Evolutionary conservation across 2,329 filamentous ascomycete species (phyloP).

Genomic region (Emericellopsis cladophorae): DNA sequence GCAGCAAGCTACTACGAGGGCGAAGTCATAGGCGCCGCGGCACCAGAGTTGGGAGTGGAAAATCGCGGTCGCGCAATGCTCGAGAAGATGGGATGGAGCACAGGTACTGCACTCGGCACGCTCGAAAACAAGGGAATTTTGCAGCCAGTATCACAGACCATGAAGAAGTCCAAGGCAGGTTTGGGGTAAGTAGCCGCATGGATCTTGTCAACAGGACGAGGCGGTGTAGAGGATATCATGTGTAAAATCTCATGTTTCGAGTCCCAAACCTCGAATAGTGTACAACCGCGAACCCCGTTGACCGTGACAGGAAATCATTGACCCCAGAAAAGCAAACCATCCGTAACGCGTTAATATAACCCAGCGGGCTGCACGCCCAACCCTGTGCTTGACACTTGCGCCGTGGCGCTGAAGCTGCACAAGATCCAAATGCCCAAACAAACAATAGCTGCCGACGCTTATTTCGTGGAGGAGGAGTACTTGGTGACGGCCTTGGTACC

Average conservation of each 20-base stretch:
- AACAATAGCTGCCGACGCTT: constrained; percentile 33
- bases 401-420: not conserved
- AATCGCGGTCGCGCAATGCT: constrained; percentile 81
- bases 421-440: constrained; percentile 9
- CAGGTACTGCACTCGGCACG: constrained; percentile 72
- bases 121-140: constrained; percentile 78
- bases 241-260: constrained; percentile 46
- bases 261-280: constrained; percentile 55
- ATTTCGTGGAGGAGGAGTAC: constrained; percentile 99
- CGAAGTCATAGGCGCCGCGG: constrained; percentile 74
- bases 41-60: constrained; percentile 68
- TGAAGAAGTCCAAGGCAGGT: constrained; percentile 78
- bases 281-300: constrained; percentile 63
- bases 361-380: constrained; percentile 11
- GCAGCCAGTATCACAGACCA: constrained; percentile 72
- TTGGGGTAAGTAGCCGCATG: constrained; percentile 39
- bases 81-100: constrained; percentile 95
- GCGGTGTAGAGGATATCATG: constrained; percentile 24
- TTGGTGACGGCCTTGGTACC: constrained; percentile 99
- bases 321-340: constrained; percentile 54
- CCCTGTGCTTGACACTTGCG: not conserved
- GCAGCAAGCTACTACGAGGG: constrained; percentile 62
- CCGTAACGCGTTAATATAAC: constrained; percentile 64
- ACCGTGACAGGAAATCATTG: constrained; percentile 53
- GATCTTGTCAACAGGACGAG: constrained; percentile 1